Conservation (phyloP, 306 rosid species). For the Cucurbita ficifolia region DNA sequence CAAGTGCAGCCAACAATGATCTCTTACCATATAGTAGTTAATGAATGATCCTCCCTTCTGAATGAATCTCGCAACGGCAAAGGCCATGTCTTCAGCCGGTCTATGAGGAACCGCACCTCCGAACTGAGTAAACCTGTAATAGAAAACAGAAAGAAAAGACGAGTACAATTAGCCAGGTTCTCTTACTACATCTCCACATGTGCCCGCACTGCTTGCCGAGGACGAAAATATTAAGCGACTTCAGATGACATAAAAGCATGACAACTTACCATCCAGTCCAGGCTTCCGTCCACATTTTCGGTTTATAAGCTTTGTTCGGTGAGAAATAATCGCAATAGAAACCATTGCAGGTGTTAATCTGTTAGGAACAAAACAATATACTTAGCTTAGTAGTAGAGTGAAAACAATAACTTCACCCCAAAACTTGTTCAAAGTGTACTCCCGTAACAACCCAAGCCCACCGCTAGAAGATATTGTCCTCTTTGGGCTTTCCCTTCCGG, state of each 20-base stretch:
- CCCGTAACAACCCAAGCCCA: no score
- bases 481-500: no score
- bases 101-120: conserved; percentile 89
- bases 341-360: conserved; percentile 95
- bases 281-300: conserved; percentile 99
- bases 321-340: conserved; percentile 92
- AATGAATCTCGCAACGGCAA: conserved; percentile 84
- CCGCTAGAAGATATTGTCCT: no score
- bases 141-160: background rate
- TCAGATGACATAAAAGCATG: background rate
- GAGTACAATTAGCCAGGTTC: background rate
- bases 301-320: conserved; percentile 87
- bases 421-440: background rate
- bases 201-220: background rate
- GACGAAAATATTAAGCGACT: background rate
- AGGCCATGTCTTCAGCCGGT: conserved; percentile 90
- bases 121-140: conserved; percentile 74
- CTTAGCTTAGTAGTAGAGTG: background rate
- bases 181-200: background rate
- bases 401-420: background rate
- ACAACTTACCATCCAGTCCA: conserved; percentile 85
- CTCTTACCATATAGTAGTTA: conserved; percentile 80
- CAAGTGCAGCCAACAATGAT: conserved; percentile 11
- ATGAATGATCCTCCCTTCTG: conserved; percentile 90
- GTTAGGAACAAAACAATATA: conserved; percentile 6